phyloP scores from a whole-genome alignment of 2,329 filamentous ascomycete genomes.

The Polychaeton citri region DNA sequence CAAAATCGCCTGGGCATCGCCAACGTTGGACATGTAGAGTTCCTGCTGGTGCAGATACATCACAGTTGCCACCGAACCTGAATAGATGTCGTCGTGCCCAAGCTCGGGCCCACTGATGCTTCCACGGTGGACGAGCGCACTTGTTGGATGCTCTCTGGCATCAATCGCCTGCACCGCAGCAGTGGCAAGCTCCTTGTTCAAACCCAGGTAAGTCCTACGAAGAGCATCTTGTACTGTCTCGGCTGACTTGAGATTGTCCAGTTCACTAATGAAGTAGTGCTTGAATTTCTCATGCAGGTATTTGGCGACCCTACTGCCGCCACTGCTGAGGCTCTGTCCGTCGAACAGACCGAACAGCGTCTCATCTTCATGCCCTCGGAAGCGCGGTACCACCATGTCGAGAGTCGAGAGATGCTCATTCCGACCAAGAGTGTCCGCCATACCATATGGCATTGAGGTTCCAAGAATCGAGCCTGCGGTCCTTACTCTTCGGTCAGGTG shows the following conservation, averaged over 20 bases:
- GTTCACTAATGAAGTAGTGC: constrained; percentile 65
- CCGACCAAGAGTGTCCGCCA: constrained; percentile 88
- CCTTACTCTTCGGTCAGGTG: constrained; percentile 83
- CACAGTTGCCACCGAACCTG: constrained; percentile 83
- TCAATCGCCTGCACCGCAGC: constrained; percentile 70
- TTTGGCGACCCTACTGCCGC: constrained; percentile 91
- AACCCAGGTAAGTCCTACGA: constrained; percentile 67
- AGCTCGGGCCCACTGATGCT: constrained; percentile 63
- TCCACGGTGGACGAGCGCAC: constrained; percentile 49
- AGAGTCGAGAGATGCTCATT: constrained; percentile 93
- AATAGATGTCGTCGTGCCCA: constrained; percentile 76
- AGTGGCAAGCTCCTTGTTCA: constrained; percentile 90
- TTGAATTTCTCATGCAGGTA: constrained; percentile 95
- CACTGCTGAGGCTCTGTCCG: constrained; percentile 73
- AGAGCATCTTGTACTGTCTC: constrained; percentile 77
- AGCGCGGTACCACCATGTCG: constrained; percentile 85
- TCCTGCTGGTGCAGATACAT: constrained; percentile 82
- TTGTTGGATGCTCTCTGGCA: constrained; percentile 45
- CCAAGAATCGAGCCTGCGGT: constrained; percentile 94
- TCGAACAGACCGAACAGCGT: constrained; percentile 92
- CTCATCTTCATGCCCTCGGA: constrained; percentile 80
- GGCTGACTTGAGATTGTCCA: constrained; percentile 55
- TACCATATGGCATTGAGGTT: constrained; percentile 73
- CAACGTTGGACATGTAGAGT: constrained; percentile 87
- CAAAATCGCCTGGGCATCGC: constrained; percentile 88